Base-by-base conservation (phyloP, 2,329 filamentous ascomycete species). In the Gaeumannomyces sp. region DNA sequence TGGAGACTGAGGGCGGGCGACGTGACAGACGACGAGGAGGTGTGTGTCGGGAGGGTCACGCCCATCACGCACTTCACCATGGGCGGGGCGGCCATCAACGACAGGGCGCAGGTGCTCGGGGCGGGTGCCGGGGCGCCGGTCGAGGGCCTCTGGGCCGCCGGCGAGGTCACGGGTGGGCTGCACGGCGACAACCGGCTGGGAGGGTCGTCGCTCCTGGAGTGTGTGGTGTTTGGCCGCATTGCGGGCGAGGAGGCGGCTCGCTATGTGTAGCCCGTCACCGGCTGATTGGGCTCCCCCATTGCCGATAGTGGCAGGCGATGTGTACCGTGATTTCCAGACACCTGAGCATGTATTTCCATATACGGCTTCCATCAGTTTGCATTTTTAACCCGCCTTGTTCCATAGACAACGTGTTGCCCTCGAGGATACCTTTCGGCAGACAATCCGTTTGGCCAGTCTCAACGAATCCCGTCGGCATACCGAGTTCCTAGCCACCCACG, bases 11-110 rank as follows among this genome's bases (percentile, higher is more conserved):
- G 71, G 11, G 67, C 77, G 0, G 76, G 73, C 0, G 78, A 83
- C 19, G 76, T 77, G 5, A 19, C 3, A 50, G 73, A 78, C 0
- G 82, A 87, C 0, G 78, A 83, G 4, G 78, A 84, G 33, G 76
- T 89, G 0, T 87, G 84, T 66, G 72, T 88, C 0, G 87, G 86
- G 0, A 78, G 73, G 1, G 84, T 89, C 1, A 89, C 87, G 5
- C 86, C 86, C 0, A 84, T 89, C 0, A 79, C 85, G 2, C 86
- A 89, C 70, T 89, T 89, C 69, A 89, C 86, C 1, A 89, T 89
- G 86, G 86, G 86, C 5, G 86, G 86, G 0, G 85, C 82, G 0
- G 76, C 82, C 2, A 85, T 89, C 68, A 83, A 85, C 68, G 75
- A 81, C 8, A 75, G 79, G 59, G 79, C 80, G 1, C 80, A 83